These are phyloP conservation scores for Rhodamnia argentea DNA, from an alignment of 345 rosid genomes.

Conservation along the genomic window DNA sequence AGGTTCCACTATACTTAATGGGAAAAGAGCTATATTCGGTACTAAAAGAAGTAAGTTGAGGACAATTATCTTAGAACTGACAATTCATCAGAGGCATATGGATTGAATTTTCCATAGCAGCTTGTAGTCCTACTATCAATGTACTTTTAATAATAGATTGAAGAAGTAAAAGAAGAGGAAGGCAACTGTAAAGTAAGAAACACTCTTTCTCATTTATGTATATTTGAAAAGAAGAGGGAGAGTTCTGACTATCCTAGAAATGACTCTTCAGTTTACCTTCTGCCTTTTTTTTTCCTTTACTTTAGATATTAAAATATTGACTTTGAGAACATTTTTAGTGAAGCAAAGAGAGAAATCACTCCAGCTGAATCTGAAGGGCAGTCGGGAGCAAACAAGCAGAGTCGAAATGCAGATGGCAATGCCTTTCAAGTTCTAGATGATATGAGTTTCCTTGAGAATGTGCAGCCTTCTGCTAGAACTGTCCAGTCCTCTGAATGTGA, in stretches of 20 bases:
- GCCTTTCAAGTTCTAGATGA: neutral
- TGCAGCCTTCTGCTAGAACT: neutral
- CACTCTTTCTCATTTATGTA: neutral
- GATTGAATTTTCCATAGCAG: neutral
- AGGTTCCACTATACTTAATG: neutral
- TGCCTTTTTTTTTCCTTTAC: neutral
- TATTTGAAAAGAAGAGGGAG: neutral
- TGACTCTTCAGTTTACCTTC: neutral
- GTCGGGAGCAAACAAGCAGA: slow-evolving; percentile 1
- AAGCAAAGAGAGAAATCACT: slow-evolving; percentile 19
- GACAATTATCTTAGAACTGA: neutral
- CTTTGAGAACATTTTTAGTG: slow-evolving; percentile 34
- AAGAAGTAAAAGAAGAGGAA: neutral
- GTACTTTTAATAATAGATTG: neutral
- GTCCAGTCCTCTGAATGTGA: neutral
- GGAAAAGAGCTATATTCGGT: neutral
- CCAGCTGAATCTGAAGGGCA: slow-evolving; percentile 13
- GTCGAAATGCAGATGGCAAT: slow-evolving; percentile 1
- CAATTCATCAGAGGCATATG: neutral
- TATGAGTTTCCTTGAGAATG: neutral
- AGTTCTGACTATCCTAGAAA: neutral
- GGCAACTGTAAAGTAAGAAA: neutral
- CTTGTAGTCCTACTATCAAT: neutral
- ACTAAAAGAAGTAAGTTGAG: neutral
- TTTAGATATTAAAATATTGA: neutral